Evolutionary conservation across 2,329 filamentous ascomycete genomes (phyloP).

Genomic region (Microdochium nivale): DNA sequence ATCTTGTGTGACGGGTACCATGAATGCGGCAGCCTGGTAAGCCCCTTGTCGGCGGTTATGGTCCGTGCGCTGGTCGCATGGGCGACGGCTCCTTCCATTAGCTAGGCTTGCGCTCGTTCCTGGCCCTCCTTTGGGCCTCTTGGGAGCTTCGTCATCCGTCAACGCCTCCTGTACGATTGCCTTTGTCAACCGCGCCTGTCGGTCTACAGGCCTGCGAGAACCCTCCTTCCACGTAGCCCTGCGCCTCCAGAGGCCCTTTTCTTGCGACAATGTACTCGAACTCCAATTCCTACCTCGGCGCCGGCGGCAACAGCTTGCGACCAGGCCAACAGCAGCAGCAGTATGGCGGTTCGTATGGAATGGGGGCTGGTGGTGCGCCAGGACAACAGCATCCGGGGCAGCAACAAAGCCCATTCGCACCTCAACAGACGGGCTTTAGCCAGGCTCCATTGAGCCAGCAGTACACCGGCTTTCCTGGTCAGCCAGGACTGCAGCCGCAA

Average conservation of each 20-base stretch:
- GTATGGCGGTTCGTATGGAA: conserved; percentile 42
- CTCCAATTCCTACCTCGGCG: conserved; percentile 78
- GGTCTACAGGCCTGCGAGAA: not conserved
- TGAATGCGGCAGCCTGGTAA: not conserved
- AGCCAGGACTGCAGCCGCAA: conserved; percentile 36
- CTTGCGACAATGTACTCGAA: conserved; percentile 70
- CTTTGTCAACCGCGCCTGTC: not conserved
- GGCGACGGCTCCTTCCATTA: not conserved
- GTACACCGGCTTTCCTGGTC: conserved; percentile 50
- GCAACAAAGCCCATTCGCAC: conserved; percentile 44
- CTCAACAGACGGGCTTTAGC: conserved; percentile 53
- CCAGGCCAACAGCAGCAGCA: conserved; percentile 57
- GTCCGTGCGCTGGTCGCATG: not conserved
- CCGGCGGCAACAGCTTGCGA: conserved; percentile 59
- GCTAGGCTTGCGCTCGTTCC: not conserved
- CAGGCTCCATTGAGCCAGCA: conserved; percentile 47
- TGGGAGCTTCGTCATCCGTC: not conserved
- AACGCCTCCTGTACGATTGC: not conserved
- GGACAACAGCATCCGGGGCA: conserved; percentile 32
- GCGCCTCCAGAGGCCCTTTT: not conserved
- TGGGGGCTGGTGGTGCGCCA: conserved; percentile 23
- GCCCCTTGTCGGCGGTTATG: no score
- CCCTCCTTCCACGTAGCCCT: not conserved
- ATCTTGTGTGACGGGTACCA: not conserved
- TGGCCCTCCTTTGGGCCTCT: not conserved